Conservation (phyloP, 495 filamentous ascomycete genomes). For the Usnea hakonensis region DNA sequence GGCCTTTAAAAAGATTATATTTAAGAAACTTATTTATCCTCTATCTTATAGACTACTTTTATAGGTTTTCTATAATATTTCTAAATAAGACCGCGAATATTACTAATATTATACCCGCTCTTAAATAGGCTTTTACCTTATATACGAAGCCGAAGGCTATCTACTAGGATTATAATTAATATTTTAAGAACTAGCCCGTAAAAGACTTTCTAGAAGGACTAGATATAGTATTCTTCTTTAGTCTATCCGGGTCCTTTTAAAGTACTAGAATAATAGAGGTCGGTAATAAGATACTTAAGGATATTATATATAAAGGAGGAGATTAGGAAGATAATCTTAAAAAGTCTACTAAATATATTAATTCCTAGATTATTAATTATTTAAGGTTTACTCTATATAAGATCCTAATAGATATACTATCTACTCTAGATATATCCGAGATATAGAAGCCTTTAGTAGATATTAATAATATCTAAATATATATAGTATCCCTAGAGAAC, state of each 20-base stretch:
- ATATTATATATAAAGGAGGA: not conserved
- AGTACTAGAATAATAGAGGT: slow-evolving; percentile 1
- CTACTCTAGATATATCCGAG: not conserved
- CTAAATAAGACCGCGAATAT: not conserved
- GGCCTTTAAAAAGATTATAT: not conserved
- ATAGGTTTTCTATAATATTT: not conserved
- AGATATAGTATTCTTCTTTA: not conserved
- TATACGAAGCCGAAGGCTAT: not conserved
- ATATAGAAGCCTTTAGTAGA: not conserved
- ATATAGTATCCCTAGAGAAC: no score
- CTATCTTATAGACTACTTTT: not conserved
- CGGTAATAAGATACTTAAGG: no score
- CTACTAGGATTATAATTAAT: not conserved
- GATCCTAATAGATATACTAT: not conserved
- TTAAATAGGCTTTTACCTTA: not conserved
- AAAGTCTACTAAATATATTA: not conserved
- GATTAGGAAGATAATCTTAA: not conserved
- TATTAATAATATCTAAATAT: not conserved
- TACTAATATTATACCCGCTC: not conserved
- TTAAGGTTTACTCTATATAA: not conserved
- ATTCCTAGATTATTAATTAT: not conserved
- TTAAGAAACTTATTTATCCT: not conserved
- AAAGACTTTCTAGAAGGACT: not conserved
- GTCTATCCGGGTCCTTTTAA: not conserved
- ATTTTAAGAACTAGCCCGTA: not conserved